Evolutionary conservation across 345 rosid genomes (phyloP), one percentile per base, ranked within the genome.

Genomic region (Acer yangbiense): DNA sequence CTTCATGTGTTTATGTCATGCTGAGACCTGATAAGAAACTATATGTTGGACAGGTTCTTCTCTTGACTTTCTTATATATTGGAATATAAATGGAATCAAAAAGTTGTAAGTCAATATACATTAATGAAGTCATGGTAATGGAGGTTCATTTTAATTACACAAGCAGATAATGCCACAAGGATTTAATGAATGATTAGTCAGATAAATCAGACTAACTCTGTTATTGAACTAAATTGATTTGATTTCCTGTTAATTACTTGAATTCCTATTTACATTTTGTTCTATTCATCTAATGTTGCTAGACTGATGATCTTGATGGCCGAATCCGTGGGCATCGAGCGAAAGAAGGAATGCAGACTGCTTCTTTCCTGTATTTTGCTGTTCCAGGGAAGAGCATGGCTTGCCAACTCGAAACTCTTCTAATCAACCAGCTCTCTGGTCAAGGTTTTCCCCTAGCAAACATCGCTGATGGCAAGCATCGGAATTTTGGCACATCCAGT

Each of bases 221-320:
- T 25, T 25, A 25, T 25, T 25, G 25, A 25, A 25, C 25, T 25
- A 25, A 25, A 27, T 54, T 54, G 48, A 23, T 12, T 11, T 25
- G 57, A 54, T 73, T 65, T 72, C 29, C 67, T 67, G 58, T 5
- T 17, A 74, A 35, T 52, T 32, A 54, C 32, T 23, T 65, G 32
- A 68, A 16, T 23, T 61, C 35, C 17, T 54, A 52, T n/a, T 60
- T 43, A n/a, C n/a, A 29, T 43, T 18, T 72, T 21, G 14, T 65
- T 25, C 2, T 41, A 1, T 72, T 65, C 1, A 6, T 50, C 52
- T 27, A 9, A 17, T n/a, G 13, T 73, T 81, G 76, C 71, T 61
- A 72, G 99, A 94, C 94, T 5, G 99, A 96, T 86, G 95, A 96
- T 88, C 94, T 96, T 75, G 97, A 89, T 62, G 97, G 99, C 35